Evolutionary conservation across 169 alveolate genomes (phyloP), one percentile per base, ranked within the genome.

Genomic region (Cytauxzoon felis): DNA sequence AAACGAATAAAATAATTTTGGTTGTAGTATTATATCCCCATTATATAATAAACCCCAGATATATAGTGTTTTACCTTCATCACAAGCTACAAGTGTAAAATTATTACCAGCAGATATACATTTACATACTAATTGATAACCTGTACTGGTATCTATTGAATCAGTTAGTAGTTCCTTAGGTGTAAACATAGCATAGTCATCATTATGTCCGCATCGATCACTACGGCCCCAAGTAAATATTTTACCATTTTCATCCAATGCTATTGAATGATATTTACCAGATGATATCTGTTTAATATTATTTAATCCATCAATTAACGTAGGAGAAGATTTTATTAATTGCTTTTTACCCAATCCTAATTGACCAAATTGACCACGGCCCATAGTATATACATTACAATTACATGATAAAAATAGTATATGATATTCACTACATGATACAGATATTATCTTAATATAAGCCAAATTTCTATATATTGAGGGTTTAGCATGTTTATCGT

Each of bases 331-430:
- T 13, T 58, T 82, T 51, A 54, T 67, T 3, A 65, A 61, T 18
- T 81, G 54, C 11, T 50, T 30, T 32, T 53, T 36, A 16, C 90
- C 90, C 21, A 78, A 87, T 3, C 92, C 92, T 45, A 86, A 71
- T 34, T 86, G 90, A 23, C 92, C 92, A 52, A 70, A 86, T 53
- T 78, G 78, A 16, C 92, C 92, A 23, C 80, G 80, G 3, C 92
- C 92, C 30, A 86, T 57, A 6, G 92, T 67, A 58, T 66, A 86
- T 57, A 86, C 58, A 49, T 56, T 49, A 27, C 75, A 71, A 45
- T 56, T 49, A 30, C 69, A 61, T 26, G 88, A 67, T 33, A 86
- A 59, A 58, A 86, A 80, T 63, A 86, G 56, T 47, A 86, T 78
- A 78, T 86, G 80, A 34, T 87, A 40, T 47, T 54, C 58, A 18